Evolutionary conservation across 768 basidiomycete species (phyloP).

Genomic region (Strobilomyces confusus): DNA sequence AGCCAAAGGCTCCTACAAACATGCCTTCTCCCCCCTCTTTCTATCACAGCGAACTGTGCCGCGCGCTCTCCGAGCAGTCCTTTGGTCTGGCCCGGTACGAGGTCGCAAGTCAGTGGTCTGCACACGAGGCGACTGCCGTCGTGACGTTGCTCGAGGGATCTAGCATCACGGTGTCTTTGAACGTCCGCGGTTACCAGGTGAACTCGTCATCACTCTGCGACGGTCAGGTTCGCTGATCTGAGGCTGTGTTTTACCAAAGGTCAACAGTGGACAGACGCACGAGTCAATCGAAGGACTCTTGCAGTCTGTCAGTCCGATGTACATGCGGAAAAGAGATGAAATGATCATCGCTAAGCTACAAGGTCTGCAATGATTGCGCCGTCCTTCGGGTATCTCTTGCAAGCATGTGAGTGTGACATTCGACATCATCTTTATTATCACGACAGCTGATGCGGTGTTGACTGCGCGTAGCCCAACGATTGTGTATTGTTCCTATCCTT

Average conservation of each 20-base stretch:
- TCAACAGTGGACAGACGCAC: conserved; percentile 33
- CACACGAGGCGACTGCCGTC: conserved; percentile 48
- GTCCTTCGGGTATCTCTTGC: neutral
- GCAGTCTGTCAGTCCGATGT: conserved; percentile 51
- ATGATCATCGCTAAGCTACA: conserved; percentile 46
- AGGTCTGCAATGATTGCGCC: conserved; percentile 30
- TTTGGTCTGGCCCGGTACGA: conserved; percentile 51
- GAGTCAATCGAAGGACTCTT: conserved; percentile 63
- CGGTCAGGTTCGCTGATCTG: conserved; percentile 9
- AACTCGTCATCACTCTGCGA: conserved; percentile 9
- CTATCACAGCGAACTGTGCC: conserved; percentile 46
- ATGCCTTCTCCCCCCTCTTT: conserved; percentile 27
- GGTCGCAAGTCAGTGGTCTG: conserved; percentile 33
- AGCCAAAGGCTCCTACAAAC: neutral
- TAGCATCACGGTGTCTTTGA: conserved; percentile 43
- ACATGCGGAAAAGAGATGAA: conserved; percentile 44
- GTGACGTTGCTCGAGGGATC: conserved; percentile 57
- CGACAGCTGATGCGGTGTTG: conserved; percentile 2
- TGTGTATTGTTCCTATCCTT: conserved; percentile 8
- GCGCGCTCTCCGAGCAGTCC: conserved; percentile 54
- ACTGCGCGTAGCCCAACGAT: neutral
- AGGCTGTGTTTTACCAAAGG: conserved; percentile 17
- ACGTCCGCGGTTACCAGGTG: conserved; percentile 55
- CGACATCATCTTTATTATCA: neutral
- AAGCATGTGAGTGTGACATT: conserved; percentile 7